Base-by-base conservation (phyloP, 805 yeast species). In the Isabelozyma pseudorhagii region DNA sequence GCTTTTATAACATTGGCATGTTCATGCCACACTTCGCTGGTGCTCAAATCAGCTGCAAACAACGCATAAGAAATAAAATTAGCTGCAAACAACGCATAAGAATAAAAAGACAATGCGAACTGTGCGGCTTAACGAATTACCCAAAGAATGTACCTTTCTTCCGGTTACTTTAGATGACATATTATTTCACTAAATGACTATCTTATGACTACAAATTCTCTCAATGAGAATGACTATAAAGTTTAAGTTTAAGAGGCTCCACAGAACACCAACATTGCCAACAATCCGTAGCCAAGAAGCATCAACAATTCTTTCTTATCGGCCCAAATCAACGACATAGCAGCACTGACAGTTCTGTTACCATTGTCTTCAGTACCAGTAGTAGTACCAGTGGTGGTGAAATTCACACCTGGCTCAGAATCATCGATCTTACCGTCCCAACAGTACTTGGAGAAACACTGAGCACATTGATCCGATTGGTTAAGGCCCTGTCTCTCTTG, bases 401-500 rank as follows among this genome's bases (percentile, higher is more conserved):
- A 67, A 55, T 67, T 67, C 45, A 67, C 40, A 31, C 60, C 62
- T 1, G 62, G 56, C n/a, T 31, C 43, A 10, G 34, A 34, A 7
- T 42, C 25, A 25, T 59, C 60, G 15, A 54, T 31, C 4, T 65
- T 52, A 40, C 91, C 92, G 54, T 79, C 74, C 92, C 92, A 90
- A 68, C 97, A 90, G 67, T 89, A 89, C 6, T 71, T 73, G 36
- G 72, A 67, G 64, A 90, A 88, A 64, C 97, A 90, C 47, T 70
- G 52, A 56, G 80, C 69, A 71, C 97, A 90, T 61, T 87, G 89
- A 1, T 76, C 83, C n/a, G 82, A 69, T 51, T 86, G 85, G 14
- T 79, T 74, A 38, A 74, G 67, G 28, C 83, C 82, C 38, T 76
- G 67, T 62, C 91, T 77, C 68, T 89, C 94, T 61, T 85, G 84